Base-by-base conservation (phyloP, 2,329 filamentous ascomycete species). In the Colletotrichum musae region DNA sequence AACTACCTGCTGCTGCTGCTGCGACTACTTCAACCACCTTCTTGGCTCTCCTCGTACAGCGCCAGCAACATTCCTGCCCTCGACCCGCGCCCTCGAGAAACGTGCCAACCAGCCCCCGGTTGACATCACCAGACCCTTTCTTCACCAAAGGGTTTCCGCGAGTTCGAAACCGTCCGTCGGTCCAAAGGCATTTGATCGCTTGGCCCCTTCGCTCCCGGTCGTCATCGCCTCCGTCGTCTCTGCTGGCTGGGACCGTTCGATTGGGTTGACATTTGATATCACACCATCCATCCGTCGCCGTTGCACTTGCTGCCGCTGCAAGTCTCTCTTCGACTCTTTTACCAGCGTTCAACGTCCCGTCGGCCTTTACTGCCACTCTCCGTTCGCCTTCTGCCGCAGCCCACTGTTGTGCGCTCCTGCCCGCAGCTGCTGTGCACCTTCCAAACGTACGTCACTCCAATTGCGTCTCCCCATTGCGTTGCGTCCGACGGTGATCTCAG, bases 111-210 rank as follows among this genome's bases (percentile, higher is more conserved):
- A 61, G 56, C 41, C 43, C 18, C 45, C 13, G 61, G 61, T 65
- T 69, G 61, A 69, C 54, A 69, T 65, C 54, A 66, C 61, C 48
- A 68, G 54, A 54, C 60, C 66, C 48, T 60, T 60, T 18, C 60
- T 54, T 26, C 21, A 47, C 45, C 45, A 47, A 53, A 53, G 39
- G 39, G 36, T 50, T 68, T 39, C 7, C 7, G 32, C 9, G 36
- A 47, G 13, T 56, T 56, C 41, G 56, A 60, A 28, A 67, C 43
- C 51, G 21, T 39, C 57, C 47, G 36, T 15, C n/a, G 32, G 18
- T 36, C 50, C 50, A 69, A 61, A 69, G 56, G 53, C 66, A 52
- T 48, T 45, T 45, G 36, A 28, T 24, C 32, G 21, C 54, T 45
- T 45, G 66, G 48, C 50, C 32, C 24, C 24, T 36, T 43, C n/a